Evolutionary conservation across 2,329 filamentous ascomycete genomes (phyloP).

Genomic region (Trichothecium roseum): DNA sequence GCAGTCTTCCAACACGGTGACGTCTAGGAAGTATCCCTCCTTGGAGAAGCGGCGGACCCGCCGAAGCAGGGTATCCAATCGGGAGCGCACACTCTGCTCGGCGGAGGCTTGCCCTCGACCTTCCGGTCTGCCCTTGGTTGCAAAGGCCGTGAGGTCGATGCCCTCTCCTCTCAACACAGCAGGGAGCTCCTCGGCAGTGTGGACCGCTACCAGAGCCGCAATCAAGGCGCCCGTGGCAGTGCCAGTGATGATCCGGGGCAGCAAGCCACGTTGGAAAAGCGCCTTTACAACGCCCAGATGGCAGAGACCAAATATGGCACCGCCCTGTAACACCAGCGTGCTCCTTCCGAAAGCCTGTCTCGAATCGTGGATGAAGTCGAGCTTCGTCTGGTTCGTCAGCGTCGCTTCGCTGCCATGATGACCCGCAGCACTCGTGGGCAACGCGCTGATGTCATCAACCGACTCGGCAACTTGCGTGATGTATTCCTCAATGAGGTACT

Average conservation of each 20-base stretch:
- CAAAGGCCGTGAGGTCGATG: conserved; percentile 76
- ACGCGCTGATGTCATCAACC: conserved; percentile 61
- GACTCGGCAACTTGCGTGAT: conserved; percentile 74
- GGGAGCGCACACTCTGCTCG: conserved; percentile 27
- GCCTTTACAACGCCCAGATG: conserved; percentile 88
- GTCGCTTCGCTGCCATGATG: conserved; percentile 14
- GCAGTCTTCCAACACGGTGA: conserved; percentile 71
- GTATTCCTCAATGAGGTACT: conserved; percentile 85
- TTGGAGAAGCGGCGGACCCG: conserved; percentile 58
- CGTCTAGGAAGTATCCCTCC: conserved; percentile 78
- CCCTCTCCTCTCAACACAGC: conserved; percentile 65
- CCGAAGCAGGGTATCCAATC: conserved; percentile 51
- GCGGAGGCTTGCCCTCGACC: conserved; percentile 17
- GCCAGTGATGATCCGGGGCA: conserved; percentile 85
- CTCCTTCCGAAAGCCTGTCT: conserved; percentile 81
- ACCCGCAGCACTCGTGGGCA: conserved; percentile 42
- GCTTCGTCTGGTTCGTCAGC: conserved; percentile 64
- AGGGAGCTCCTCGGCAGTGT: conserved; percentile 76
- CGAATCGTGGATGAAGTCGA: conserved; percentile 79
- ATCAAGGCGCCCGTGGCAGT: conserved; percentile 86
- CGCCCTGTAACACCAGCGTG: conserved; percentile 78
- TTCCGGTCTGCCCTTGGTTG: conserved; percentile 22
- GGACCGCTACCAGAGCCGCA: conserved; percentile 77
- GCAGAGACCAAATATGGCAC: conserved; percentile 83
- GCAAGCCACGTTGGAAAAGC: conserved; percentile 65